Evolutionary conservation across 208 protist genomes (phyloP).

Genomic region (Trypanosoma avium): DNA sequence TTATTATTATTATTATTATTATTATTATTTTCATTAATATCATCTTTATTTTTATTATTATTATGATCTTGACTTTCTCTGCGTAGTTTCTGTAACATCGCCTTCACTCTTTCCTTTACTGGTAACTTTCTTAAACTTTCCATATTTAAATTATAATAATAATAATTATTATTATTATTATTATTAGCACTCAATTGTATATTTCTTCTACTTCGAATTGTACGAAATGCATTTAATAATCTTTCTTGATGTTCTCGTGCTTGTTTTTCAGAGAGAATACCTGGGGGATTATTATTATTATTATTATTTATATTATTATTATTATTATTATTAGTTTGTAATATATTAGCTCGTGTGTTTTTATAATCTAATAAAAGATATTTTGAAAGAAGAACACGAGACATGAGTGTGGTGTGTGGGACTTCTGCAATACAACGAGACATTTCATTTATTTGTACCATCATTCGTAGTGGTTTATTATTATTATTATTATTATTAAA

Average conservation of each 20-base stretch:
- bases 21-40: neutral
- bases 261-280: slow-evolving; percentile 12
- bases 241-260: neutral
- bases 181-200: no score
- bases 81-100: no score
- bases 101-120: slow-evolving; percentile 3
- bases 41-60: neutral
- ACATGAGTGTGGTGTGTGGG: neutral
- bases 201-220: neutral
- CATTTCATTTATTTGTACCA: neutral
- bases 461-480: slow-evolving; percentile 3
- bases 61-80: no score
- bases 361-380: slow-evolving; percentile 12
- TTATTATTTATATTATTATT: neutral
- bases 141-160: no score
- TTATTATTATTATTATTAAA: neutral
- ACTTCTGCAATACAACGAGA: slow-evolving; percentile 4
- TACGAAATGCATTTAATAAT: neutral
- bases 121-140: neutral
- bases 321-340: neutral
- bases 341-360: neutral
- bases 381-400: neutral
- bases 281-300: neutral
- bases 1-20: slow-evolving; percentile 7
- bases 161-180: no score